These are phyloP conservation scores for Brettanomyces anomalus DNA, from an alignment of 805 yeast genomes.

Conservation along the genomic window DNA sequence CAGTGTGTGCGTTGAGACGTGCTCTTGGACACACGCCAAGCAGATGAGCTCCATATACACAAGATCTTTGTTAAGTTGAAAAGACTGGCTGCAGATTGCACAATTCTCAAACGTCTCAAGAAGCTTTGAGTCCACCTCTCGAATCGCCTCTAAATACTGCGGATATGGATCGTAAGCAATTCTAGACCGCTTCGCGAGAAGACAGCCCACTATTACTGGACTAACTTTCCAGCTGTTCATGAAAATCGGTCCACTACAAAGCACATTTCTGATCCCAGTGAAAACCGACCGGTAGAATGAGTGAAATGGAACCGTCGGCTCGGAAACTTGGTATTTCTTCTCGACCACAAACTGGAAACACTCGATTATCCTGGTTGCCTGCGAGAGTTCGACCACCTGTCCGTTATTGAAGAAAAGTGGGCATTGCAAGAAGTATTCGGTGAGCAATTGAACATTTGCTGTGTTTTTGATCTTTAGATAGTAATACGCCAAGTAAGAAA, in stretches of 20 bases:
- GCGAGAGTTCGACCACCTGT: constrained; percentile 20
- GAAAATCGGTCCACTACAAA: constrained; percentile 7
- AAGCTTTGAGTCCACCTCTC: constrained; percentile 13
- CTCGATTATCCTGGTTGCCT: constrained; percentile 34
- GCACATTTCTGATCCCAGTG: constrained; percentile 1
- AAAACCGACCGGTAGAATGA: constrained; percentile 28
- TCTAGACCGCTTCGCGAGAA: constrained; percentile 26
- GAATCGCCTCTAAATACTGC: constrained; percentile 14
- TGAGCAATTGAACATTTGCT: constrained; percentile 34
- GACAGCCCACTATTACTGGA: constrained; percentile 39
- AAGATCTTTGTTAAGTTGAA: constrained; percentile 4
- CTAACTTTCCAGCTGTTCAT: constrained; percentile 35
- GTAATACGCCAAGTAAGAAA: constrained; percentile 43
- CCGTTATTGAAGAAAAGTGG: constrained; percentile 26
- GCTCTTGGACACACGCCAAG: constrained; percentile 1
- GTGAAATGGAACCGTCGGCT: constrained; percentile 38
- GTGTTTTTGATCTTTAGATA: constrained; percentile 40
- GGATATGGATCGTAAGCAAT: constrained; percentile 19
- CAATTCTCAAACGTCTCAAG: constrained; percentile 7
- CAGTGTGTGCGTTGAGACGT: background rate
- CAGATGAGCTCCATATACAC: constrained; percentile 2
- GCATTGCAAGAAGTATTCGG: constrained; percentile 35
- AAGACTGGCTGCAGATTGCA: background rate
- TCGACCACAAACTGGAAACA: constrained; percentile 38
- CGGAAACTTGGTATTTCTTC: constrained; percentile 36